These are phyloP conservation scores for Nakazawaea sp. DNA, from an alignment of 805 yeast species.

Conservation along the genomic window DNA sequence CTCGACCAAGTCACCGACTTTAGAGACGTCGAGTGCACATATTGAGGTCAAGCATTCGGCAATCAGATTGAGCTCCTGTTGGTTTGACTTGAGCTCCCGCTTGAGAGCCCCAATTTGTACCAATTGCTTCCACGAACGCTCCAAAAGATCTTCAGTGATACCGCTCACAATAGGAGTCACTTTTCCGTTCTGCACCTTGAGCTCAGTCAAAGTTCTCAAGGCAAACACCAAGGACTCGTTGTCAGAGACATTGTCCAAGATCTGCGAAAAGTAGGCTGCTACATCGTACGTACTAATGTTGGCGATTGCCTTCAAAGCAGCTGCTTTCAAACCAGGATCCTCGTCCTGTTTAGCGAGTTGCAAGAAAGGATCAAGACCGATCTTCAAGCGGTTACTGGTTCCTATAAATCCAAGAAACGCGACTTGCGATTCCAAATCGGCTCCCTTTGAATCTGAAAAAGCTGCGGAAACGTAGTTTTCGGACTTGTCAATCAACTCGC, in stretches of 20 bases:
- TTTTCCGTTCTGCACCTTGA: conserved; percentile 12
- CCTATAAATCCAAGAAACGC: conserved; percentile 46
- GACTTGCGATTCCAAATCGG: conserved; percentile 3
- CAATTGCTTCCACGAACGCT: conserved; percentile 8
- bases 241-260: conserved; percentile 25
- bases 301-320: conserved; percentile 50
- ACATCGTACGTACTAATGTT: conserved; percentile 35
- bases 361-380: conserved; percentile 30
- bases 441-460: neutral
- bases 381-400: conserved; percentile 24
- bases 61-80: conserved; percentile 16
- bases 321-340: conserved; percentile 30
- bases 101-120: neutral
- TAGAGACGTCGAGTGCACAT: conserved; percentile 10
- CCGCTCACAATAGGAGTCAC: conserved; percentile 19
- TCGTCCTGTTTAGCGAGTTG: conserved; percentile 20
- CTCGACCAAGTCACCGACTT: conserved; percentile 12
- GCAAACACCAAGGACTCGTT: conserved; percentile 23
- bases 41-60: conserved; percentile 20
- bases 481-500: conserved; percentile 4
- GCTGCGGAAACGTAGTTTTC: neutral
- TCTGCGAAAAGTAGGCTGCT: conserved; percentile 26
- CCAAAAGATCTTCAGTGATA: conserved; percentile 16
- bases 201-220: conserved; percentile 14
- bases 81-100: conserved; percentile 4